phyloP scores from a whole-genome alignment of 2,329 filamentous ascomycete species.

The Exutisphaerella laricina region DNA sequence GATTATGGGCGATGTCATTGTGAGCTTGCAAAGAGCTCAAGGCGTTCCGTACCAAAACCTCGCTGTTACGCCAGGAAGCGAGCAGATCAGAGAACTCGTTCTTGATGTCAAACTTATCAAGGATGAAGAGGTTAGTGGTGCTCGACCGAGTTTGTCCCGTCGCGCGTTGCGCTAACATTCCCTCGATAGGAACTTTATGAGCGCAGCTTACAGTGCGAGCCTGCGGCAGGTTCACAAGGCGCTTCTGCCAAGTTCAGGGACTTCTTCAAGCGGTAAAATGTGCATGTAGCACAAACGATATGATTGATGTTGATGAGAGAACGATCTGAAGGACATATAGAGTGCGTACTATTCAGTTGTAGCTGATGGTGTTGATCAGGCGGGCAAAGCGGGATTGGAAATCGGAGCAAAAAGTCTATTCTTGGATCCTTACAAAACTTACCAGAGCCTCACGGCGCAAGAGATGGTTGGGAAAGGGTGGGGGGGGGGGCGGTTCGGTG shows the following conservation, averaged over 20 bases:
- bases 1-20: slow-evolving; percentile 83
- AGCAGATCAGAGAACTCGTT: slow-evolving; percentile 67
- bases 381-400: too few relatives aligned
- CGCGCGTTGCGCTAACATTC: not conserved
- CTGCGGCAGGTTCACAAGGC: slow-evolving; percentile 33
- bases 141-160: not conserved
- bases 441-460: not conserved
- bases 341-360: not conserved
- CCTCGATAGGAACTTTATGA: slow-evolving; percentile 51
- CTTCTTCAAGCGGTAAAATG: slow-evolving; percentile 44
- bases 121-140: slow-evolving; percentile 72
- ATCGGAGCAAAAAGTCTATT: not conserved
- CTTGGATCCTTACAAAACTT: not conserved
- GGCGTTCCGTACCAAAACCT: slow-evolving; percentile 73
- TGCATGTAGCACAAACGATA: not conserved
- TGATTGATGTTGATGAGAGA: not conserved
- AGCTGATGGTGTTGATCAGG: not conserved
- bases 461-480: too few relatives aligned
- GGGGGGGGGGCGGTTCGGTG: too few relatives aligned
- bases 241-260: slow-evolving; percentile 36
- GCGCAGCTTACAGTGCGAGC: slow-evolving; percentile 51
- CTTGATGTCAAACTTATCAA: slow-evolving; percentile 74
- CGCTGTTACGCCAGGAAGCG: slow-evolving; percentile 49
- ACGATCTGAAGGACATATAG: not conserved
- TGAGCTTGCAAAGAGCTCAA: slow-evolving; percentile 89